Evolutionary conservation across 306 rosid genomes (phyloP).

Genomic region (Delonix regia): DNA sequence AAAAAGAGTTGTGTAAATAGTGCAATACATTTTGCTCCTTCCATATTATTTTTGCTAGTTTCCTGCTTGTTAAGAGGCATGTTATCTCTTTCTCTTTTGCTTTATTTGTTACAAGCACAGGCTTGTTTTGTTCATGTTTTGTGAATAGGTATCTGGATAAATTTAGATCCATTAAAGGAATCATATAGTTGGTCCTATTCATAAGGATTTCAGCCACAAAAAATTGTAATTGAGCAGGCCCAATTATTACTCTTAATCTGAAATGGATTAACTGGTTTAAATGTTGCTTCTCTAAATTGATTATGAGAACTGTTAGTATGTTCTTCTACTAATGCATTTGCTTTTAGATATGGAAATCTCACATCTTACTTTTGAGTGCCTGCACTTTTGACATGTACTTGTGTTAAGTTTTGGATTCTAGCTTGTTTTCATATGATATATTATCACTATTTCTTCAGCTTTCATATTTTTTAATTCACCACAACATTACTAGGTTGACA

Average conservation of each 20-base stretch:
- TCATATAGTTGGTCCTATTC: conserved; percentile 9
- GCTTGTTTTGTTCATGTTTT: too few relatives aligned
- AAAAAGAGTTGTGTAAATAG: too few relatives aligned
- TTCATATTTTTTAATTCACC: background rate
- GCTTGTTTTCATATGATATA: conserved; percentile 17
- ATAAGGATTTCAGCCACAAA: background rate
- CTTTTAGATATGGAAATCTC: background rate
- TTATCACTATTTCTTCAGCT: conserved; percentile 3
- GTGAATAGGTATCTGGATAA: background rate
- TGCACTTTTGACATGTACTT: too few relatives aligned
- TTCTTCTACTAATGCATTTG: background rate
- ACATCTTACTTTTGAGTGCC: background rate
- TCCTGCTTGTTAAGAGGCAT: too few relatives aligned
- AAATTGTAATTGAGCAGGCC: background rate
- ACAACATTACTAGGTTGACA: conserved; percentile 24
- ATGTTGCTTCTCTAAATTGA: background rate
- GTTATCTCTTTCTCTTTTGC: too few relatives aligned
- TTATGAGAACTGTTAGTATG: background rate
- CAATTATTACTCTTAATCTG: background rate
- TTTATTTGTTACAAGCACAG: too few relatives aligned
- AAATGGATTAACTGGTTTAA: background rate
- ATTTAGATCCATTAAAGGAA: background rate
- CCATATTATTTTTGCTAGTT: too few relatives aligned
- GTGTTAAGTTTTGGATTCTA: conserved; percentile 26
- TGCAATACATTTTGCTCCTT: too few relatives aligned